Evolutionary conservation across 108 stramenopile genomes (phyloP).

Genomic region (Tribonema minus): DNA sequence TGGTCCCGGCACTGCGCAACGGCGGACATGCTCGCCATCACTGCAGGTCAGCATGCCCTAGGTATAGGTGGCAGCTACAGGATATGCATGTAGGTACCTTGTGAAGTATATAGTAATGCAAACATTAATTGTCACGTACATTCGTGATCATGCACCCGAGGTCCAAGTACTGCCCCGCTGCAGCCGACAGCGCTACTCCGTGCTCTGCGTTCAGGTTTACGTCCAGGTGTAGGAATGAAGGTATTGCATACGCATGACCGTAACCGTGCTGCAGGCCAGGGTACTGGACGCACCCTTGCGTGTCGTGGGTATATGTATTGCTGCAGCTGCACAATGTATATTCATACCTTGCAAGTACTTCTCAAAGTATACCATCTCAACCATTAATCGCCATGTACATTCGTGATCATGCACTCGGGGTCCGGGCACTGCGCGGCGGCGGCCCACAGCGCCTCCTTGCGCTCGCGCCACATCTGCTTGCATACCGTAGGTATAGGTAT

Average conservation of each 20-base stretch:
- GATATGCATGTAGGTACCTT: background rate
- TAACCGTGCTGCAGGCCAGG: no score
- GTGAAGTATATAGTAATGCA: no score
- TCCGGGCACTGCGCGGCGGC: constrained; percentile 43
- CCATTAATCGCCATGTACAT: constrained; percentile 24
- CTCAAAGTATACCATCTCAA: no score
- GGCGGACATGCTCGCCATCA: constrained; percentile 49
- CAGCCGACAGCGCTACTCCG: constrained; percentile 49
- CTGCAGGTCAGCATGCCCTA: constrained; percentile 39
- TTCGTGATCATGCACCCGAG: constrained; percentile 48
- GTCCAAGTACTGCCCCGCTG: constrained; percentile 42
- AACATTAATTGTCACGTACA: constrained; percentile 29
- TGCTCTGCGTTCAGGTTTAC: no score
- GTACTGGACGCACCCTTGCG: no score
- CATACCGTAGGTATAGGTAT: no score
- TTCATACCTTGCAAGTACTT: no score
- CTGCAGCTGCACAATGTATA: no score
- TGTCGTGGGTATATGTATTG: no score
- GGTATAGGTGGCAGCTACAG: no score
- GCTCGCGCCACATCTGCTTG: constrained; percentile 39
- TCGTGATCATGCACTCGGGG: constrained; percentile 45
- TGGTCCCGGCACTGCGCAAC: constrained; percentile 42
- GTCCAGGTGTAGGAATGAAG: no score
- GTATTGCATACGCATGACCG: no score
- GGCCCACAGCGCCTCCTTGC: constrained; percentile 54